Evolutionary conservation across 352 stramenopile genomes (phyloP).

Genomic region (Globisporangium splendens): DNA sequence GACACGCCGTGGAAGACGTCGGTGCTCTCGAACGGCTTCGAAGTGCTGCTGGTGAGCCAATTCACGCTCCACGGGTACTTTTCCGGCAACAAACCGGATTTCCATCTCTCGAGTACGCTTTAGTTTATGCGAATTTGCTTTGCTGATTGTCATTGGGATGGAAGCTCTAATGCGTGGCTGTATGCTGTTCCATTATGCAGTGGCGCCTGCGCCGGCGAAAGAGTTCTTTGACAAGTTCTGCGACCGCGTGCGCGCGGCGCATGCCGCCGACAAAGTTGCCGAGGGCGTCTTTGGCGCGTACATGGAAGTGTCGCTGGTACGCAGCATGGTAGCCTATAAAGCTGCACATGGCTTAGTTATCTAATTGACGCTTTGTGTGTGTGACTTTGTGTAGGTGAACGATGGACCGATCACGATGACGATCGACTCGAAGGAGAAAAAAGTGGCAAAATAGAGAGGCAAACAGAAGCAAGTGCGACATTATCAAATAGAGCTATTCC

Average conservation of each 20-base stretch:
- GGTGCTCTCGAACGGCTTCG: slow-evolving; percentile 52
- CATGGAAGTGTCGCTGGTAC: slow-evolving; percentile 85
- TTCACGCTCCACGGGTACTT: slow-evolving; percentile 85
- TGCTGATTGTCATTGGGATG: too few species aligned
- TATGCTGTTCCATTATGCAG: slow-evolving; percentile 19
- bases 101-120: slow-evolving; percentile 73
- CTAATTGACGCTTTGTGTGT: background rate
- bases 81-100: slow-evolving; percentile 83
- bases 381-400: slow-evolving; percentile 44
- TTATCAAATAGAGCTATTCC: too few species aligned
- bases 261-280: slow-evolving; percentile 64
- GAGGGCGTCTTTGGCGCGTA: slow-evolving; percentile 80
- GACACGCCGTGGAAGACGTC: slow-evolving; percentile 61
- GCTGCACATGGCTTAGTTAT: too few species aligned
- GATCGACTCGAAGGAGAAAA: slow-evolving; percentile 76
- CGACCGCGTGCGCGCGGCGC: slow-evolving; percentile 49
- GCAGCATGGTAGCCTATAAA: slow-evolving; percentile 3
- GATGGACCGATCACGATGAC: slow-evolving; percentile 81
- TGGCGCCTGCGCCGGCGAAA: slow-evolving; percentile 63
- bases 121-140: background rate
- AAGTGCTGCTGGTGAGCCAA: slow-evolving; percentile 87
- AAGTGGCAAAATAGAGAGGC: slow-evolving; percentile 8
- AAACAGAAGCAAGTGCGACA: too few species aligned
- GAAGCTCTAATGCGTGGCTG: too few species aligned
- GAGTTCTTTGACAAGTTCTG: slow-evolving; percentile 77